phyloP scores from a whole-genome alignment of 2,329 filamentous ascomycete genomes.

The Zopfia rhizophila region DNA sequence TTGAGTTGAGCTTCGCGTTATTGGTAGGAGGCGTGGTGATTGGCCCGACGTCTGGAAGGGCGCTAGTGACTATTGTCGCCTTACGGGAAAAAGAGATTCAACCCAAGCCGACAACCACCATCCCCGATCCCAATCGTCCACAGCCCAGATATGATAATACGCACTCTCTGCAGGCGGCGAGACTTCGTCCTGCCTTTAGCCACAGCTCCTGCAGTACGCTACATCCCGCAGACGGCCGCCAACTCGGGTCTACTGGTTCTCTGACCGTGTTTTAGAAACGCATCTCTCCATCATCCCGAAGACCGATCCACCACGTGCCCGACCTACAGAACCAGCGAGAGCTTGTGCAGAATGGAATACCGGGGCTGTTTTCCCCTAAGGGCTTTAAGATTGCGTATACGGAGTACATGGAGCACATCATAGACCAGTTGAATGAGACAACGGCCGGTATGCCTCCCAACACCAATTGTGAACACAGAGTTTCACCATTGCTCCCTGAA shows the following conservation, averaged over 20 bases:
- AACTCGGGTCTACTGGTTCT: conserved; percentile 18
- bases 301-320: conserved; percentile 58
- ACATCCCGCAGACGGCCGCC: conserved; percentile 12
- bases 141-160: conserved; percentile 44
- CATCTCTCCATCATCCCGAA: conserved; percentile 27
- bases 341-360: conserved; percentile 66
- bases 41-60: conserved; percentile 30
- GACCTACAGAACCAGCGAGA: conserved; percentile 58
- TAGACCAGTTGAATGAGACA: conserved; percentile 79
- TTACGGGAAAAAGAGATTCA: conserved; percentile 34
- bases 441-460: conserved; percentile 71
- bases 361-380: conserved; percentile 74
- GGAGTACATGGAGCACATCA: conserved; percentile 79
- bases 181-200: conserved; percentile 33
- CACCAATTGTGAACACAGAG: conserved; percentile 1
- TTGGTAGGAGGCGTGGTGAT: conserved; percentile 37
- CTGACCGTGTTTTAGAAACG: conserved; percentile 43
- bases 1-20: conserved; percentile 25
- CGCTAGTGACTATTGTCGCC: conserved; percentile 28
- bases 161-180: conserved; percentile 43
- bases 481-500: conserved; percentile 1
- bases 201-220: conserved; percentile 21
- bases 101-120: conserved; percentile 24
- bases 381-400: conserved; percentile 83
- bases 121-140: conserved; percentile 25